phyloP scores from a whole-genome alignment of 345 rosid genomes.

The Aegle marmelos region DNA sequence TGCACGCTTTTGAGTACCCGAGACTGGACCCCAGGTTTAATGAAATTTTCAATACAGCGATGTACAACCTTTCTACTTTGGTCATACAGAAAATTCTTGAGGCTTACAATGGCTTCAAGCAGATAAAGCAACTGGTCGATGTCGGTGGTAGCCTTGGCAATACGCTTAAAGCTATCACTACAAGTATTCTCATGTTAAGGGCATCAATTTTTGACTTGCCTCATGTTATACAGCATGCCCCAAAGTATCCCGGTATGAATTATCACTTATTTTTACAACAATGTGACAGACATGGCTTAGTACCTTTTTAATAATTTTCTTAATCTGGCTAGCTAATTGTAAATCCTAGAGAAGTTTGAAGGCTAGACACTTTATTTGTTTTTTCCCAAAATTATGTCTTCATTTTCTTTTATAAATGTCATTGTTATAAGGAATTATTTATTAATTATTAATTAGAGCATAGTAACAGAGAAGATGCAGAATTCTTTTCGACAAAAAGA shows the following conservation, averaged over 20 bases:
- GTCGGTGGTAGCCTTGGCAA: conserved; percentile 53
- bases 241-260: neutral
- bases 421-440: too few relatives aligned
- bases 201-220: conserved; percentile 52
- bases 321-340: too few relatives aligned
- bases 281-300: too few relatives aligned
- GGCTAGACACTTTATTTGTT: too few relatives aligned
- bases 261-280: too few relatives aligned
- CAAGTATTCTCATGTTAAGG: conserved; percentile 37
- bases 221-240: conserved; percentile 46
- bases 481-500: too few relatives aligned
- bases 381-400: too few relatives aligned
- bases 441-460: too few relatives aligned
- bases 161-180: conserved; percentile 28
- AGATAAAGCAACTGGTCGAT: conserved; percentile 33
- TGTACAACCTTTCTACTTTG: conserved; percentile 34
- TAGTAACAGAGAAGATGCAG: too few relatives aligned
- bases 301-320: too few relatives aligned
- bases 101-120: conserved; percentile 27
- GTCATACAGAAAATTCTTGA: conserved; percentile 34
- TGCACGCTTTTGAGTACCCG: conserved; percentile 29
- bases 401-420: too few relatives aligned
- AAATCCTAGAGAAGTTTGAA: too few relatives aligned
- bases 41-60: conserved; percentile 40
- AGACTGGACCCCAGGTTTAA: conserved; percentile 38